Evolutionary conservation across 176 grass and related monocot species (phyloP).

Genomic region (Areca catechu): DNA sequence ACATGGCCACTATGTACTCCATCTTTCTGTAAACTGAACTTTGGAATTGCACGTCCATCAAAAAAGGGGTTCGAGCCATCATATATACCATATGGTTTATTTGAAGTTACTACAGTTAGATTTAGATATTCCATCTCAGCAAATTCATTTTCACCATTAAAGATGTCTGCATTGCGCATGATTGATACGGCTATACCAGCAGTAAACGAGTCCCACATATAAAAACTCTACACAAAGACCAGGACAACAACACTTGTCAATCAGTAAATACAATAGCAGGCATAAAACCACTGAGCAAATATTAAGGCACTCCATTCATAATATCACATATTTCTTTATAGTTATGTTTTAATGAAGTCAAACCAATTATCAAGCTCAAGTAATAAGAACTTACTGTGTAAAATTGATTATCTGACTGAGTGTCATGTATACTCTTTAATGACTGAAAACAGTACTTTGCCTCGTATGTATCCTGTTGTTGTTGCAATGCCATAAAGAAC

Average conservation of each 20-base stretch:
- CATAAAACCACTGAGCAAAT: no score
- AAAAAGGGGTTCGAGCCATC: slow-evolving; percentile 74
- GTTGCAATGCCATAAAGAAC: slow-evolving; percentile 43
- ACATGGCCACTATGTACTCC: slow-evolving; percentile 68
- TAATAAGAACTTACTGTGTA: slow-evolving; percentile 20
- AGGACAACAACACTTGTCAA: not conserved
- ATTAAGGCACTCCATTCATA: no score
- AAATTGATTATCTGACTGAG: slow-evolving; percentile 36
- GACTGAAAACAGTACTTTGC: slow-evolving; percentile 54
- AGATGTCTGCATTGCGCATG: slow-evolving; percentile 32
- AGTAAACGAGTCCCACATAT: slow-evolving; percentile 76
- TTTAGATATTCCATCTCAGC: slow-evolving; percentile 52
- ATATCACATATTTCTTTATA: no score
- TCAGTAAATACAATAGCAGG: not conserved
- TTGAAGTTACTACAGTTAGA: slow-evolving; percentile 61
- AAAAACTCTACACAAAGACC: slow-evolving; percentile 35
- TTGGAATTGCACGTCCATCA: slow-evolving; percentile 30
- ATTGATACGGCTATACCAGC: slow-evolving; percentile 45
- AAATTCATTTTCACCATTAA: slow-evolving; percentile 39
- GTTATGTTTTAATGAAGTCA: no score
- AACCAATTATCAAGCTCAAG: not conserved
- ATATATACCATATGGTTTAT: slow-evolving; percentile 40
- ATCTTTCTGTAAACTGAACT: slow-evolving; percentile 34
- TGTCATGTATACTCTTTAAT: slow-evolving; percentile 38
- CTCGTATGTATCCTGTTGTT: slow-evolving; percentile 39